These are phyloP conservation scores for Hylodesmum podocarpum DNA, from an alignment of 306 rosid species.

Conservation along the genomic window DNA sequence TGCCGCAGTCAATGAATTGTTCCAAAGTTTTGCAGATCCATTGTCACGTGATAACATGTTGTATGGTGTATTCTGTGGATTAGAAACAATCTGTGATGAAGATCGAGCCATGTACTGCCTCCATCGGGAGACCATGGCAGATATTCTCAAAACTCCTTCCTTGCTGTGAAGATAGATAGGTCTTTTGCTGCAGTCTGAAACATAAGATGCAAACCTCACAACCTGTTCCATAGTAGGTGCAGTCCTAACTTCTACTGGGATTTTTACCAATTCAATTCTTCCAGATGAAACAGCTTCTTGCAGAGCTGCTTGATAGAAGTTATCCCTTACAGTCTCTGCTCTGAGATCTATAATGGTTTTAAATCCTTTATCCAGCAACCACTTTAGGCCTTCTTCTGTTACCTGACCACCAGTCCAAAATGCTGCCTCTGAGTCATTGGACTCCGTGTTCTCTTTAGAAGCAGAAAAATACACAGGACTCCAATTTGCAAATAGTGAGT, in stretches of 20 bases:
- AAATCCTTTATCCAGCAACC: constrained; percentile 76
- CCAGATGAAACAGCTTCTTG: constrained; percentile 64
- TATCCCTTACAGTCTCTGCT: constrained; percentile 76
- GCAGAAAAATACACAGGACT: constrained; percentile 58
- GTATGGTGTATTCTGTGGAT: constrained; percentile 37
- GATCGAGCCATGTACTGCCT: constrained; percentile 66
- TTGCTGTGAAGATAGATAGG: constrained; percentile 92
- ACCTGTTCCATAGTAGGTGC: constrained; percentile 95
- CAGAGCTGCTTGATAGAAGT: constrained; percentile 57
- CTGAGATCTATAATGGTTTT: constrained; percentile 85
- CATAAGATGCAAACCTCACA: constrained; percentile 71
- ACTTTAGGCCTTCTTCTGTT: constrained; percentile 90
- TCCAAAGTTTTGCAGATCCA: constrained; percentile 38
- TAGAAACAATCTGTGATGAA: constrained; percentile 43
- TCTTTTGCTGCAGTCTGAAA: constrained; percentile 64
- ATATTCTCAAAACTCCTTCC: constrained; percentile 86
- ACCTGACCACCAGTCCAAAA: constrained; percentile 98
- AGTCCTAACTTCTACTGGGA: constrained; percentile 83
- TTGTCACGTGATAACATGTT: constrained; percentile 38
- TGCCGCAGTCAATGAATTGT: constrained; percentile 33
- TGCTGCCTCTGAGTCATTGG: constrained; percentile 54
- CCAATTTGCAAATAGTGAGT: constrained; percentile 83
- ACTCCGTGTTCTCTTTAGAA: constrained; percentile 53
- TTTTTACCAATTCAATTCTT: constrained; percentile 67
- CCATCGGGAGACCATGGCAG: constrained; percentile 98